These are phyloP conservation scores for Macrophomina tecta DNA, from an alignment of 2,329 filamentous ascomycete genomes.

Conservation along the genomic window DNA sequence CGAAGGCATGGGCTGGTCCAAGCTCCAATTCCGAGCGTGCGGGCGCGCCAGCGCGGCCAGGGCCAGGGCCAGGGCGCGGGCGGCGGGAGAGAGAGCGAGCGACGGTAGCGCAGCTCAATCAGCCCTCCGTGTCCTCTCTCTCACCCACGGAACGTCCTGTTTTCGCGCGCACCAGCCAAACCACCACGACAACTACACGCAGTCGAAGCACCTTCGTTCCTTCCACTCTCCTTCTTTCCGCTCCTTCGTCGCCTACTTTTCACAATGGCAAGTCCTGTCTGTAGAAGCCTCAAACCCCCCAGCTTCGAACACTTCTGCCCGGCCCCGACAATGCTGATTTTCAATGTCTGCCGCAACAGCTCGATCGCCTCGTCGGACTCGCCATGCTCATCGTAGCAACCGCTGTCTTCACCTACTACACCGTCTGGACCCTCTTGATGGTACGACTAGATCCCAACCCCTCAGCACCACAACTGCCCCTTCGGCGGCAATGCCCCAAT, in stretches of 20 bases:
- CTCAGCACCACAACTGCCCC: neutral
- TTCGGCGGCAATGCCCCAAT: neutral
- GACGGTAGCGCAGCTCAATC: constrained; percentile 13
- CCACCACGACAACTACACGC: neutral
- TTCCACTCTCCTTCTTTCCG: neutral
- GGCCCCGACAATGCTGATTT: constrained; percentile 1
- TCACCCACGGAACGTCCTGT: constrained; percentile 1
- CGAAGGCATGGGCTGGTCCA: neutral
- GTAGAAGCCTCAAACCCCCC: constrained; percentile 13
- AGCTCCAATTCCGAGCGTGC: constrained; percentile 13
- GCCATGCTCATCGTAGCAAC: constrained; percentile 77
- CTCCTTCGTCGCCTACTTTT: constrained; percentile 13
- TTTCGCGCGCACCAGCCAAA: neutral
- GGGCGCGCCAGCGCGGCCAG: neutral
- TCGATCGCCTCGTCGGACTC: constrained; percentile 84
- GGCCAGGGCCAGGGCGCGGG: constrained; percentile 5
- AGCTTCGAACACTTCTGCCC: constrained; percentile 7
- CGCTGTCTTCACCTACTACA: constrained; percentile 87
- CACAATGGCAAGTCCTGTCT: constrained; percentile 29
- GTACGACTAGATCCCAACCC: constrained; percentile 55
- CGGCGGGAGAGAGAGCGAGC: constrained; percentile 3
- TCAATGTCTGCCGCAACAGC: constrained; percentile 58
- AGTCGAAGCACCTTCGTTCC: neutral
- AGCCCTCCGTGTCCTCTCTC: constrained; percentile 25
- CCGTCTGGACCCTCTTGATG: constrained; percentile 96